Percentiles rank a stretch among this genome's conserved stretches.
Evolutionary conservation across 345 rosid genomes (phyloP).

Genomic region (Corchorus olitorius): DNA sequence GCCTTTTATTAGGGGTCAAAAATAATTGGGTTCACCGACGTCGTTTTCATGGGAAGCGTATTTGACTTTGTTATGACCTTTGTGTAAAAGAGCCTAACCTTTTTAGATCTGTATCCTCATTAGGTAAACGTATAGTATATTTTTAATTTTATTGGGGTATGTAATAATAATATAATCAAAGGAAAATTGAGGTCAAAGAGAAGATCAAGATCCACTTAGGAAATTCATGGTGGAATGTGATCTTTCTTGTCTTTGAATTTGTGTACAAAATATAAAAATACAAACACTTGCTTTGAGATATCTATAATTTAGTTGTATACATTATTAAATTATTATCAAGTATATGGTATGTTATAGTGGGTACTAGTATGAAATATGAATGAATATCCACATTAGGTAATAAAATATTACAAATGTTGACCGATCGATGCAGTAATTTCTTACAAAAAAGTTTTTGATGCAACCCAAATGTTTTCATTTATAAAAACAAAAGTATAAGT

Average conservation of each 20-base stretch:
- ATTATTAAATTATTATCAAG: no score
- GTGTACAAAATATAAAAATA: neutral
- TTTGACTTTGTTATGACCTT: neutral
- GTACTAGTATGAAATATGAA: no score
- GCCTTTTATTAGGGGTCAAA: neutral
- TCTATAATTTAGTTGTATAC: neutral
- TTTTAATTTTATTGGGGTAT: no score
- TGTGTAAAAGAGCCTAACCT: neutral
- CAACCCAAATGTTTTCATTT: no score
- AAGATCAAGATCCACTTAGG: conserved; percentile 19
- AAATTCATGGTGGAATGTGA: conserved; percentile 21
- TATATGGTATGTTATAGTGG: no score
- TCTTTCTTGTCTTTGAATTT: neutral
- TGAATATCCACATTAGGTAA: no score
- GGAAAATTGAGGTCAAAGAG: conserved; percentile 3
- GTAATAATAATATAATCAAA: no score
- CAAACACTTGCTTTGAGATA: neutral
- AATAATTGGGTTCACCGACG: neutral
- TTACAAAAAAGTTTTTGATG: no score
- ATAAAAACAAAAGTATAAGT: no score
- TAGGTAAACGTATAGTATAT: neutral
- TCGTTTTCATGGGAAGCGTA: neutral
- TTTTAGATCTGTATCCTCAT: neutral
- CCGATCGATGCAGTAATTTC: no score
- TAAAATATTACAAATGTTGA: no score